Base-by-base conservation (phyloP, 2,329 filamentous ascomycete genomes). In the Aspergillus texensis region DNA sequence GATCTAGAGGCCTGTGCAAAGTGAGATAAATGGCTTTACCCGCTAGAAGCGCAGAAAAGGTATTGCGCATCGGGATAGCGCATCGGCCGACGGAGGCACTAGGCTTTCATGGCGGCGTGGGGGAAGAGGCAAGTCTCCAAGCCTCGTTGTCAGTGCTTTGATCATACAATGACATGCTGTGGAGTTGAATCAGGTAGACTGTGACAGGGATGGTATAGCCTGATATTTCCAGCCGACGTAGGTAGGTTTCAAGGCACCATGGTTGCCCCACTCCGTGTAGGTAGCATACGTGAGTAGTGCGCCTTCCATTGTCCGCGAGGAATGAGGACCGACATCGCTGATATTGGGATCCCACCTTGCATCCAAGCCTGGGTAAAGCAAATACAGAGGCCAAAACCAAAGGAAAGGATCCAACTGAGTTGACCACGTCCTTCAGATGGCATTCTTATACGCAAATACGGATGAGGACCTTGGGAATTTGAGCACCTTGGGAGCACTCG, bases 401-500 rank as follows among this genome's bases (percentile, higher is more conserved):
- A 59, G 28, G 21, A 48, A 50, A 55, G 24, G 12, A 32, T 26
- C 11, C 19, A 34, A 43, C 14, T 9, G 5, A 41, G 6, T 4
- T n/a, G 4, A 5, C 12, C 32, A 32, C 19, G 30, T 41, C 10
- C 32, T 39, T 9, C 6, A 24, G 21, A 14, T 14, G 21, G n/a
- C 4, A 2, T 1, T 48, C 55, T 62, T 62, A 62, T 59, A 55
- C 53, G 39, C 24, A 24, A 16, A 16, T 28, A 28, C 14, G 28
- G 36, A 39, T 39, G 61, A 62, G 61, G 56, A 62, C 61, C 61
- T 62, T 62, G 61, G 59, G 39, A 60, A 52, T 28, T 36, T 59
- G 56, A 59, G 61, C 48, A 62, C 61, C 61, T 62, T 62, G 61
- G 61, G 32, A 57, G 61, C 61, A 48, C 58, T 61, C 55, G 34